Evolutionary conservation across 305 asterid species (phyloP).

Genomic region (Solanum aculeatissimum): DNA sequence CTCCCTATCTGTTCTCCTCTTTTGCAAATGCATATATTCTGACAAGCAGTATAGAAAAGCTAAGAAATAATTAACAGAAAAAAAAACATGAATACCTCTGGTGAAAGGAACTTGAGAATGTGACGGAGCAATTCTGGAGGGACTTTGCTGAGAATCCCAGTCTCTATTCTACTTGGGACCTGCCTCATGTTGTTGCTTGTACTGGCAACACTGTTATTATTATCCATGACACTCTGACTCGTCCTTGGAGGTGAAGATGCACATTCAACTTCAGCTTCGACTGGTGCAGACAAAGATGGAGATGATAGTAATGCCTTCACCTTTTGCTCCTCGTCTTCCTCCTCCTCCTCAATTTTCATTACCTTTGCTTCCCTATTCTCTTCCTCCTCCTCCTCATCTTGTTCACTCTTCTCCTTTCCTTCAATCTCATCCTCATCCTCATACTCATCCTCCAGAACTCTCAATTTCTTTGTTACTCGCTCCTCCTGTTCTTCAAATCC

Average conservation of each 20-base stretch:
- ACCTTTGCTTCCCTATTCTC: conserved; percentile 51
- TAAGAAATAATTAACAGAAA: background rate
- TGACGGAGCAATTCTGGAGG: conserved; percentile 84
- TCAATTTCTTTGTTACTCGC: conserved; percentile 38
- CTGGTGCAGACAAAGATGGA: conserved; percentile 12
- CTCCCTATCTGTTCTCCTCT: background rate
- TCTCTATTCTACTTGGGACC: conserved; percentile 43
- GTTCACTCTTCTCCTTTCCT: conserved; percentile 40
- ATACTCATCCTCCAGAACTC: conserved; percentile 30
- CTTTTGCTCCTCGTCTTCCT: conserved; percentile 27
- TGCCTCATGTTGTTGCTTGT: conserved; percentile 20
- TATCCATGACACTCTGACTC: conserved; percentile 4
- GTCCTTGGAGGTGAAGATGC: conserved; percentile 20
- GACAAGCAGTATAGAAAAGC: background rate
- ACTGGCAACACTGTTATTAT: conserved; percentile 9
- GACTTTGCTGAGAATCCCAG: conserved; percentile 56
- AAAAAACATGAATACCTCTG: conserved; percentile 46
- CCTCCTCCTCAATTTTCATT: conserved; percentile 41
- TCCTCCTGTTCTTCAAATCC: conserved; percentile 25
- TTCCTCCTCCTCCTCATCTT: conserved; percentile 41
- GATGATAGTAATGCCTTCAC: conserved; percentile 7
- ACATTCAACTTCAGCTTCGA: conserved; percentile 23
- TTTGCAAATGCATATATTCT: background rate
- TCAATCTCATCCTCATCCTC: conserved; percentile 34
- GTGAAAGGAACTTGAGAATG: conserved; percentile 91